Base-by-base conservation (phyloP, 805 yeast species). In the Grigorovia yakushimaensis region DNA sequence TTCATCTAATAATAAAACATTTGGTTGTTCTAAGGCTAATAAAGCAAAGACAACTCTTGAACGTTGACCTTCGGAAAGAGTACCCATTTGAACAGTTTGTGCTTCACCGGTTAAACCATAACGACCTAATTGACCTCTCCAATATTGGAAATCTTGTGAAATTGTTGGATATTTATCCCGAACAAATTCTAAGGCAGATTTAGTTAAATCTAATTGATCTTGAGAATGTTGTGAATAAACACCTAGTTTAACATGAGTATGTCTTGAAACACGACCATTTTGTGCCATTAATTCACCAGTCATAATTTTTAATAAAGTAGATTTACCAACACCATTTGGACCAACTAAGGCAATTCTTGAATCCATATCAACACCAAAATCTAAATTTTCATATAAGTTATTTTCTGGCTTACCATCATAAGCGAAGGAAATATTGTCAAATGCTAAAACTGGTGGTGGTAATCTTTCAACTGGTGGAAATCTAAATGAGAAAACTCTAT, bases 351-450 rank as follows among this genome's bases (percentile, higher is more conserved):
- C 98, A 64, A 91, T 82, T 74, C 98, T 84, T 39, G 97, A 89
- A 72, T 93, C 98, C 98, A 93, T 93, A 75, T 93, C 98, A 50
- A 93, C 89, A 83, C 98, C 98, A 59, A 93, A 93, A 66, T 88
- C 91, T 66, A 93, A 78, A 67, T 86, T 70, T 65, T 85, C 88
- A 72, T 93, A 93, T 62, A 93, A 76, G 71, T 88, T 84, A 70
- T 93, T 82, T 70, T 87, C 96, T 43, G 76, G 69, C 27, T 78
- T 78, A 59, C 84, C 91, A 58, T 86, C 85, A 72, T 93, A 93
- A 19, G 97, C 75, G 71, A 93, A 93, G 20, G 95, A 81, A 64
- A 93, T 94, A 61, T 84, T 89, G 69, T 91, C 98, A 66, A 93
- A 93, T 7, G 98, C 88, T 69, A 93, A 75, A 46, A 93, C 98